phyloP scores from a whole-genome alignment of 1,139 yeast genomes.

The Yamadazyma sp. region DNA sequence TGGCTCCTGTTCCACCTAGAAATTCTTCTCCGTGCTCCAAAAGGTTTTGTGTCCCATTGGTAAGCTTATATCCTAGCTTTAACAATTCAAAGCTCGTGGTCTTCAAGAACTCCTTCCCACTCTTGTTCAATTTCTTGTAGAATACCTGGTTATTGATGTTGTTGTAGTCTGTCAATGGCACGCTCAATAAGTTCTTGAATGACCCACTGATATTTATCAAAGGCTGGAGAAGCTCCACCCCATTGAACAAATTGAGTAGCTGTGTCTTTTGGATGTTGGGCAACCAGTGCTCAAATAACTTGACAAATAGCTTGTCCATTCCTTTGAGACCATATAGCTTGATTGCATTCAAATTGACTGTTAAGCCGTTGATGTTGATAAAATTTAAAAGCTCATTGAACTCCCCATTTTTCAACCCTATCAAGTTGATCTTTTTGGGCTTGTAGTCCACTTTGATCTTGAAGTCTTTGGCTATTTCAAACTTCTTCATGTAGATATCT shows the following conservation, averaged over 20 bases:
- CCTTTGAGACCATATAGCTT: constrained; percentile 78
- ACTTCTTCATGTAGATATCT: constrained; percentile 64
- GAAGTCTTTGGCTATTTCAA: constrained; percentile 56
- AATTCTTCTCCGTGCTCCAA: constrained; percentile 79
- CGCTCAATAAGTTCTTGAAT: constrained; percentile 66
- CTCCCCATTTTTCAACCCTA: constrained; percentile 82
- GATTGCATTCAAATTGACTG: constrained; percentile 59
- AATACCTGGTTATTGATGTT: constrained; percentile 45
- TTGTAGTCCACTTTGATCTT: constrained; percentile 81
- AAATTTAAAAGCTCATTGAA: constrained; percentile 85
- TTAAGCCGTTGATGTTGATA: constrained; percentile 84
- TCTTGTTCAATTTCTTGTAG: constrained; percentile 71
- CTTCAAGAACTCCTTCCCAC: constrained; percentile 73
- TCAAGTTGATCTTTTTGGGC: constrained; percentile 84
- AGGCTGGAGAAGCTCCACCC: constrained; percentile 80
- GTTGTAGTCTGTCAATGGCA: constrained; percentile 78
- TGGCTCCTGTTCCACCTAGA: constrained; percentile 66
- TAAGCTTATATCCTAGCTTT: constrained; percentile 79
- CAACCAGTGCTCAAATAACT: constrained; percentile 72
- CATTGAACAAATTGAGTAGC: constrained; percentile 75
- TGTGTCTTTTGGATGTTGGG: constrained; percentile 84
- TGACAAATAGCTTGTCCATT: constrained; percentile 53
- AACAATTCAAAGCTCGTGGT: constrained; percentile 81
- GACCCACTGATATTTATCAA: constrained; percentile 79
- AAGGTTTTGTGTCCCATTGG: constrained; percentile 84